Evolutionary conservation across 345 rosid genomes (phyloP), one percentile per base, ranked within the genome.

Genomic region (Geranium brycei): DNA sequence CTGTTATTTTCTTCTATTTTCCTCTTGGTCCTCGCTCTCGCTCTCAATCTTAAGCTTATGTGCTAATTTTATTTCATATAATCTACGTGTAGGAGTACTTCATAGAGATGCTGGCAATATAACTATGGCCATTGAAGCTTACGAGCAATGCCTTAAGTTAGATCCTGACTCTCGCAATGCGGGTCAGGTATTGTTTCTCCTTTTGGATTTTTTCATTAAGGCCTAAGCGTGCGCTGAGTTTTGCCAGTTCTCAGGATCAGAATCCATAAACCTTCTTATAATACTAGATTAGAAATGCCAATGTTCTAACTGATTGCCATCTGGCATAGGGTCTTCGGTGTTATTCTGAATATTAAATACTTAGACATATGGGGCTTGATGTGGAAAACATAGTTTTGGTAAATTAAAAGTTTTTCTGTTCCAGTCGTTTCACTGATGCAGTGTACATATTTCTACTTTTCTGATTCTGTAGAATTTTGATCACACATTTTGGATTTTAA

Each of bases 131-230:
- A 76, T 91, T 63, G 80, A 75, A 69, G 96, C 97, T 53, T 91
- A 95, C 80, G 99, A 91, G 83, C 89, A 91, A 69, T 91, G 99
- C 86, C 97, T 95, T 15, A 85, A 88, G 77, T 88, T 95, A 82
- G 99, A 95, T 81, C 99, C 92, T 47, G 99, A 91, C 87, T 95
- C 99, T 77, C 99, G 99, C 72, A 95, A 91, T 83, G 99, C 99
- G 41, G 99, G 99, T 79, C 99, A 95, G 95, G 99, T 92, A 76
- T 60, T 30, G n/a, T 31, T 19, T 47, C 53, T 47, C 53, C 15
- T 47, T 47, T 47, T 10, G 15, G 10, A 23, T 23, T 47, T 47
- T 47, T 11, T 47, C 53, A 3, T 47, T 47, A 11, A 47, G 53
- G 53, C 3, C 53, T 11, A 47, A 47, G 13, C 0, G 53, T 13